Conservation (phyloP, 1,284 basidiomycete species). For the Cerioporus squamosus region DNA sequence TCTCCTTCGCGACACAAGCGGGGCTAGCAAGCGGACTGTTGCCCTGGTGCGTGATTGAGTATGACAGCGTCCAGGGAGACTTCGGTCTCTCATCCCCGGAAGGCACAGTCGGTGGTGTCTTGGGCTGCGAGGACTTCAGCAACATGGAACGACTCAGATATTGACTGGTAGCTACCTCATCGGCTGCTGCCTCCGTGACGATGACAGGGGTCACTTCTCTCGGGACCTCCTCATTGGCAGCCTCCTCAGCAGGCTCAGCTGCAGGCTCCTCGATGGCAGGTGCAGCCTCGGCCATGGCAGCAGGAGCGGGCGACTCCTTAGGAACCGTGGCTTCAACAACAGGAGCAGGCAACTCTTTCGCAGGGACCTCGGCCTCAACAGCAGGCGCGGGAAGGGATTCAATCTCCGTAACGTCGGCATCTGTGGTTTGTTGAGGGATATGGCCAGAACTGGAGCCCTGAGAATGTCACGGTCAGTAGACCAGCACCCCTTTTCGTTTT, state of each 20-base stretch:
- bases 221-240: background rate
- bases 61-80: conserved; percentile 31
- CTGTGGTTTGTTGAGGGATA: conserved; percentile 21
- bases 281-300: conserved; percentile 1
- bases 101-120: conserved; percentile 10
- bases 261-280: conserved; percentile 1
- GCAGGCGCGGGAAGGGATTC: conserved; percentile 20
- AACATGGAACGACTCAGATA: background rate
- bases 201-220: conserved; percentile 16
- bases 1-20: conserved; percentile 7
- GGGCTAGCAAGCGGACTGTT: conserved; percentile 22
- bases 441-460: conserved; percentile 21
- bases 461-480: conserved; percentile 4
- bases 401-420: conserved; percentile 28
- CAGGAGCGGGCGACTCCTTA: background rate
- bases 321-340: conserved; percentile 1
- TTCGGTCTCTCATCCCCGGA: conserved; percentile 21
- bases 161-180: conserved; percentile 4
- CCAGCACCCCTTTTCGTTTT: too few relatives aligned
- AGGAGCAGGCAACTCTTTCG: conserved; percentile 1
- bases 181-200: conserved; percentile 16
- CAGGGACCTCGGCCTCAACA: conserved; percentile 1
- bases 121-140: conserved; percentile 5
- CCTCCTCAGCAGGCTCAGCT: conserved; percentile 9
- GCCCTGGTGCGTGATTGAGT: conserved; percentile 31